These are phyloP conservation scores for Ophiostoma populinum DNA, from an alignment of 2,329 filamentous ascomycete genomes.

Conservation along the genomic window DNA sequence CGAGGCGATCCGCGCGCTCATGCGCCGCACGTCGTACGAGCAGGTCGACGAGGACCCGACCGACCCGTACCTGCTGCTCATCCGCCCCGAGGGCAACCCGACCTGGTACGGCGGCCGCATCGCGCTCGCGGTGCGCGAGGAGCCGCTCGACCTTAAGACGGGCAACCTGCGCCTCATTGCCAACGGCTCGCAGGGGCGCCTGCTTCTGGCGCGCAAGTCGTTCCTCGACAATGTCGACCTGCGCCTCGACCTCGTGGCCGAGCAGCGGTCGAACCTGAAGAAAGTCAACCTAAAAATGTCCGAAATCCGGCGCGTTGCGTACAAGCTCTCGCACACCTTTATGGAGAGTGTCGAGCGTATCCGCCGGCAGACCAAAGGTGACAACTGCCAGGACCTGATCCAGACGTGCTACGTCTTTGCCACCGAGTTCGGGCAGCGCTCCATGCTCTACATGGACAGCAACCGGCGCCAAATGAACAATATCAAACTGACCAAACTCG, in stretches of 20 bases:
- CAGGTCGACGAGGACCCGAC: constrained; percentile 50
- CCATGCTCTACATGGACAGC: constrained; percentile 86
- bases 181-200: constrained; percentile 62
- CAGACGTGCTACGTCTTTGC: constrained; percentile 97
- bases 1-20: constrained; percentile 69
- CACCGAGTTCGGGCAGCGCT: constrained; percentile 95
- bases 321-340: constrained; percentile 92
- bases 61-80: constrained; percentile 70
- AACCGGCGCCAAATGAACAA: constrained; percentile 96
- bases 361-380: constrained; percentile 62
- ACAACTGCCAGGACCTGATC: constrained; percentile 87
- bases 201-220: constrained; percentile 60
- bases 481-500: constrained; percentile 79
- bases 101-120: constrained; percentile 70
- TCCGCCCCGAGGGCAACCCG: constrained; percentile 63
- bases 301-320: constrained; percentile 88
- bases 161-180: constrained; percentile 80
- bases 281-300: constrained; percentile 82
- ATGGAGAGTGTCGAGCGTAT: constrained; percentile 98
- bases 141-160: constrained; percentile 68
- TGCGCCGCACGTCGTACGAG: constrained; percentile 49
- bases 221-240: constrained; percentile 68
- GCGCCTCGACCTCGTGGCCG: constrained; percentile 75
- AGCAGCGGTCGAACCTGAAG: constrained; percentile 82
- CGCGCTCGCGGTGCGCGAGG: constrained; percentile 53